A percentile compares a stretch with the other conserved stretches of the same genome.
Conservation (phyloP, 192 early-diverging fungal species). For the Thamnidium elegans region DNA sequence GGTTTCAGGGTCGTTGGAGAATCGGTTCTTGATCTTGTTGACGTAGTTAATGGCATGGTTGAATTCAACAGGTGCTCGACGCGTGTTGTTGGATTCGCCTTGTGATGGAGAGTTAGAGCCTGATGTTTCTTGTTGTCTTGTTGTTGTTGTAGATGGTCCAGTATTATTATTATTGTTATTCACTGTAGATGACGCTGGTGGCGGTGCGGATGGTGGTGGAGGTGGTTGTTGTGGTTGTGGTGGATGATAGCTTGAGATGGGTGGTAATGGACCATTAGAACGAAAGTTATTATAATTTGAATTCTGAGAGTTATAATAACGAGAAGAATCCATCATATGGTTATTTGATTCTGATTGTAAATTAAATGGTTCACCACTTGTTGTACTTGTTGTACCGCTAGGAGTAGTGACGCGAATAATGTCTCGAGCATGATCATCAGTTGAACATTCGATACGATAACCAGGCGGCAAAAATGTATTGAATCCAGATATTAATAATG, state of each 20-base stretch:
- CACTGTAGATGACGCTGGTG: neutral
- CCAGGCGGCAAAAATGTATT: slow-evolving; percentile 98
- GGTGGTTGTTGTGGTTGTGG: neutral
- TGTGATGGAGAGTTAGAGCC: neutral
- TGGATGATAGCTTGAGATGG: slow-evolving; percentile 3
- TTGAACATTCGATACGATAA: slow-evolving; percentile 89
- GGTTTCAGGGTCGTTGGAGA: slow-evolving; percentile 85
- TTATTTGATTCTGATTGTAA: slow-evolving; percentile 9
- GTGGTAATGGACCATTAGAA: neutral
- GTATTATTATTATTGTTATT: no score
- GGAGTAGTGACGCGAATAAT: slow-evolving; percentile 89
- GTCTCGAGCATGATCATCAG: slow-evolving; percentile 66
- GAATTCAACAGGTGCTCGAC: slow-evolving; percentile 87
- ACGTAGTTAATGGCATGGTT: slow-evolving; percentile 99
- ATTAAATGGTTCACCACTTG: slow-evolving; percentile 36
- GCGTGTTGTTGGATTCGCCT: neutral
- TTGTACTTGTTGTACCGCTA: slow-evolving; percentile 56
- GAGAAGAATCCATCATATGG: neutral
- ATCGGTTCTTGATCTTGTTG: slow-evolving; percentile 99
- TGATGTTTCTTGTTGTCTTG: neutral
- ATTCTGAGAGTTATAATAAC: neutral
- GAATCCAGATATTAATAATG: slow-evolving; percentile 91
- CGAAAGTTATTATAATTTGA: neutral
- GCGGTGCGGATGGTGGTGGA: neutral
- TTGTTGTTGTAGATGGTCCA: neutral